Evolutionary conservation across 495 filamentous ascomycete species (phyloP).

Genomic region (Geopyxis carbonaria): DNA sequence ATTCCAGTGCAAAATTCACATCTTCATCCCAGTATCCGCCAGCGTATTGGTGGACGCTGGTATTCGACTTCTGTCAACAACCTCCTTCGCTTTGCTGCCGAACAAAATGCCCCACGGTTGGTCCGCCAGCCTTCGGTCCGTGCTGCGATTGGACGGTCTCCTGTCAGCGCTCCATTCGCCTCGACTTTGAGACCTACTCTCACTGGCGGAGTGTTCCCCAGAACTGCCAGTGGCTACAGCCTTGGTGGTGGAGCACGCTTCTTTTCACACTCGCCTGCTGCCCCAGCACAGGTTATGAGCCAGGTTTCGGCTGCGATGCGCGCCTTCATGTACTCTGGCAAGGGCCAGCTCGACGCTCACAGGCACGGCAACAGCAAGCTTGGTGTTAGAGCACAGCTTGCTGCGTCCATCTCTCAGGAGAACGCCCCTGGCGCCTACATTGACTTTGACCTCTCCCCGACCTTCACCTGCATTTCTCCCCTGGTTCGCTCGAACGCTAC

Average conservation of each 20-base stretch:
- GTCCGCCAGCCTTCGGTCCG: slow-evolving; percentile 8
- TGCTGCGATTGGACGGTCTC: slow-evolving; percentile 35
- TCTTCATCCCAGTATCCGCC: slow-evolving; percentile 6
- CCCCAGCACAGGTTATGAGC: slow-evolving; percentile 76
- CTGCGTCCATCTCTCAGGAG: slow-evolving; percentile 12
- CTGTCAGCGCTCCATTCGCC: slow-evolving; percentile 69
- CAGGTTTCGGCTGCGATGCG: slow-evolving; percentile 84
- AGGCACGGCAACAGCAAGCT: slow-evolving; percentile 1
- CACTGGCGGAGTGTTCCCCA: slow-evolving; percentile 68
- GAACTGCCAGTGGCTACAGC: slow-evolving; percentile 74
- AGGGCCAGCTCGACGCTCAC: slow-evolving; percentile 60
- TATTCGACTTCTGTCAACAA: slow-evolving; percentile 17
- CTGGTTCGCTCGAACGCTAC: slow-evolving; percentile 32
- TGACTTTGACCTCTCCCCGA: slow-evolving; percentile 75
- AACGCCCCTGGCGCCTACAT: slow-evolving; percentile 55
- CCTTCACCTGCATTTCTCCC: slow-evolving; percentile 62
- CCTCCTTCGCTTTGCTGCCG: slow-evolving; percentile 4
- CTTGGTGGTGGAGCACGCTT: slow-evolving; percentile 61
- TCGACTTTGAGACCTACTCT: slow-evolving; percentile 81
- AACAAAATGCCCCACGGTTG: slow-evolving; percentile 1
- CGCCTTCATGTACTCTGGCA: slow-evolving; percentile 77
- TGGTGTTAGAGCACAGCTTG: slow-evolving; percentile 20
- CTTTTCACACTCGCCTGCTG: slow-evolving; percentile 75
- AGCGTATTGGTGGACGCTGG: slow-evolving; percentile 14
- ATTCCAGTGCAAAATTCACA: slow-evolving; percentile 8